phyloP scores from a whole-genome alignment of 2,329 filamentous ascomycete species.

The Aspergillus niger region DNA sequence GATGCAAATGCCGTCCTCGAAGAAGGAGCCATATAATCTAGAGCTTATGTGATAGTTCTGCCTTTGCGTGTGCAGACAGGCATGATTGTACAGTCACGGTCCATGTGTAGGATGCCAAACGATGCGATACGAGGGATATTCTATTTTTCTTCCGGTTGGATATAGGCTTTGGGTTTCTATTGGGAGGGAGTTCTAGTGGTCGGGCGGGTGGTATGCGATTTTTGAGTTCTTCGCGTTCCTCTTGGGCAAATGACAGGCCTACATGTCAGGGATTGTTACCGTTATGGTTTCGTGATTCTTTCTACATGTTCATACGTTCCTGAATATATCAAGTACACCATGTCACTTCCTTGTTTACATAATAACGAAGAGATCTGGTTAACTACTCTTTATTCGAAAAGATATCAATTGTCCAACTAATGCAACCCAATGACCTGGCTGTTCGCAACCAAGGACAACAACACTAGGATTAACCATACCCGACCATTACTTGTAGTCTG shows the following conservation, averaged over 20 bases:
- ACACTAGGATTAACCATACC: background rate
- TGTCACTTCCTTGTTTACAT: background rate
- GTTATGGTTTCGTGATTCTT: background rate
- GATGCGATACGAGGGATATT: slow-evolving; percentile 18
- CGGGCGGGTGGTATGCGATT: background rate
- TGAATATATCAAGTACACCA: background rate
- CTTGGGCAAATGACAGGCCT: background rate
- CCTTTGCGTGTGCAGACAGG: background rate
- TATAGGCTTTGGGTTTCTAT: slow-evolving; percentile 15
- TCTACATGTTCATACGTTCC: background rate
- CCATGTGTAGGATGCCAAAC: background rate
- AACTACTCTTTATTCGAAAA: background rate
- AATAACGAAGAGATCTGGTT: background rate
- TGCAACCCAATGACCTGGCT: background rate
- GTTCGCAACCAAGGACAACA: background rate
- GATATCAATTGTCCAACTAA: background rate
- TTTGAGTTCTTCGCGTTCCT: background rate
- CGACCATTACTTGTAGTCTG: background rate
- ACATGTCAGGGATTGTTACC: background rate
- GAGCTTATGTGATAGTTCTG: background rate
- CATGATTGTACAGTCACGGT: slow-evolving; percentile 12
- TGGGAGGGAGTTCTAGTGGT: slow-evolving; percentile 18
- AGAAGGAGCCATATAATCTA: slow-evolving; percentile 33
- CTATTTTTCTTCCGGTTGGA: slow-evolving; percentile 8
- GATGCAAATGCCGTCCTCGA: slow-evolving; percentile 44